These are phyloP conservation scores for Colletotrichum somersetense DNA, from an alignment of 2,329 filamentous ascomycete species.

Conservation along the genomic window DNA sequence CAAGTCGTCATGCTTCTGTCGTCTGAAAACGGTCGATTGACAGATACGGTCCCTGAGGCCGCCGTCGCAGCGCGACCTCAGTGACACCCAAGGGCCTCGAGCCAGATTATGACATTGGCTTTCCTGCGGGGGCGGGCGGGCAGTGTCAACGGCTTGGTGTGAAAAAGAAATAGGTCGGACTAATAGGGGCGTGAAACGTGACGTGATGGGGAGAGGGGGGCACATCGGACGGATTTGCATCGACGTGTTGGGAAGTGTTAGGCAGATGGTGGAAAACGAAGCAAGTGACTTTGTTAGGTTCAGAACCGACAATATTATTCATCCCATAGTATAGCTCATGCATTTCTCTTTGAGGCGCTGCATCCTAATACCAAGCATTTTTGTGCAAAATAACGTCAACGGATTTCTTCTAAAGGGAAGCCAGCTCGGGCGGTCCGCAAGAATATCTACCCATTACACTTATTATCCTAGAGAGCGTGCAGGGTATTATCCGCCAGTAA, in stretches of 20 bases:
- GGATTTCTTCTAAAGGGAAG: too few relatives aligned
- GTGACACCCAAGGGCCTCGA: slow-evolving; percentile 5
- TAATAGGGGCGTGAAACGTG: not conserved
- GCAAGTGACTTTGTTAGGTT: too few relatives aligned
- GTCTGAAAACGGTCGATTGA: slow-evolving; percentile 39
- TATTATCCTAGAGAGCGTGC: not conserved
- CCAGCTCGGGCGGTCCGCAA: not conserved
- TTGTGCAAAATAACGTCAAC: too few relatives aligned
- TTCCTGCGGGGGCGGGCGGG: not conserved
- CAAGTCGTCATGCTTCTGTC: slow-evolving; percentile 68
- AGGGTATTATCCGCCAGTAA: not conserved
- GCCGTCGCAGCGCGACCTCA: slow-evolving; percentile 37
- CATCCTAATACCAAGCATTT: not conserved
- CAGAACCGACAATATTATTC: not conserved
- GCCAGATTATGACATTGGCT: slow-evolving; percentile 26
- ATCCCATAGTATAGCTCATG: not conserved
- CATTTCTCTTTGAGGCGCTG: not conserved
- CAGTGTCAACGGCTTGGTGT: not conserved
- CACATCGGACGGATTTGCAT: not conserved
- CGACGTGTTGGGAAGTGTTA: not conserved
- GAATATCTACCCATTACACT: not conserved
- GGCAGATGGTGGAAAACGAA: not conserved
- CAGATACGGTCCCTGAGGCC: slow-evolving; percentile 36
- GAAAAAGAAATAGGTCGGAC: too few relatives aligned
- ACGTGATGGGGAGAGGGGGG: not conserved